Evolutionary conservation across 1,284 basidiomycete species (phyloP).

Genomic region (Vanrija sp.): DNA sequence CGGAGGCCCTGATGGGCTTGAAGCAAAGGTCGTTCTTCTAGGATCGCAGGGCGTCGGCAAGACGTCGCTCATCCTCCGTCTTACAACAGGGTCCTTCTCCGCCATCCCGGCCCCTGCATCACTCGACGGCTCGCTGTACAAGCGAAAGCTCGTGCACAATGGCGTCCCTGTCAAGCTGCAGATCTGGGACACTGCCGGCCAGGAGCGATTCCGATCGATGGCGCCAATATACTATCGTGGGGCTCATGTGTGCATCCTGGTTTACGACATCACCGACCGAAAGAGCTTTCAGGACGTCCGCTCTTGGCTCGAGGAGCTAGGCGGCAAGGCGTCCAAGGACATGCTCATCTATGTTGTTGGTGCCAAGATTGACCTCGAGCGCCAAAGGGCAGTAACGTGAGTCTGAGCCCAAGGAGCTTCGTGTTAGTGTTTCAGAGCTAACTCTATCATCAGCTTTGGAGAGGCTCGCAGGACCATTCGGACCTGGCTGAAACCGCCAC

Average conservation of each 20-base stretch:
- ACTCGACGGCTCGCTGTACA: conserved; percentile 90
- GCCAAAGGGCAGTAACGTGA: conserved; percentile 32
- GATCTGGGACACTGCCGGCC: conserved; percentile 94
- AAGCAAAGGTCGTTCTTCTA: conserved; percentile 95
- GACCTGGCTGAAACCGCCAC: conserved; percentile 31
- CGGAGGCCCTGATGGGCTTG: conserved; percentile 53
- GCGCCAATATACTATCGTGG: conserved; percentile 61
- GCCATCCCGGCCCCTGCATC: conserved; percentile 77
- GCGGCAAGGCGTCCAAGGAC: conserved; percentile 40
- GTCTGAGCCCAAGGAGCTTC: conserved; percentile 10
- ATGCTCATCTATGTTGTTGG: conserved; percentile 47
- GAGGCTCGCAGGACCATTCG: conserved; percentile 35
- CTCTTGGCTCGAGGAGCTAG: conserved; percentile 77
- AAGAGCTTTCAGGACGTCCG: conserved; percentile 85
- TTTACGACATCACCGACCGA: conserved; percentile 57
- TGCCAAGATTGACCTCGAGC: conserved; percentile 41
- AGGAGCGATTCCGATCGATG: conserved; percentile 93
- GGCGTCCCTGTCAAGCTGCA: conserved; percentile 76
- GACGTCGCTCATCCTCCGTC: conserved; percentile 87
- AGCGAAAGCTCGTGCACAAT: conserved; percentile 86
- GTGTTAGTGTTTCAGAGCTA: neutral
- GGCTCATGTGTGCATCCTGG: conserved; percentile 53
- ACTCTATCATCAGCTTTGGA: conserved; percentile 20
- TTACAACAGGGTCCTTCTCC: conserved; percentile 86
- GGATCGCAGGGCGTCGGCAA: conserved; percentile 97